These are phyloP conservation scores for Thelephora ganbajun DNA, from an alignment of 768 basidiomycete genomes.

Conservation along the genomic window DNA sequence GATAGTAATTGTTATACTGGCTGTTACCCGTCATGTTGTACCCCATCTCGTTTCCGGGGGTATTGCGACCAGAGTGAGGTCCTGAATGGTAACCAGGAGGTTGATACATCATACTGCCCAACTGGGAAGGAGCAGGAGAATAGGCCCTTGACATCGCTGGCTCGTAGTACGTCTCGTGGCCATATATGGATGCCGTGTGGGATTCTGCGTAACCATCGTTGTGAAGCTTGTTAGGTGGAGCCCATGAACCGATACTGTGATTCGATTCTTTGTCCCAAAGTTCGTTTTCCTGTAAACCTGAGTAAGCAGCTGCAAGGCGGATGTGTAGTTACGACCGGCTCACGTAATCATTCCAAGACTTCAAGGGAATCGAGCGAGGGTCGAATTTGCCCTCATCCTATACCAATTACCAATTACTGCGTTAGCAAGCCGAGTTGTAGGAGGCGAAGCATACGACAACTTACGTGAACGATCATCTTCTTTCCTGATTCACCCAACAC, in stretches of 20 bases:
- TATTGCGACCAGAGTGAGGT: constrained; percentile 57
- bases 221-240: constrained; percentile 57
- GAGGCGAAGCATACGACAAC: constrained; percentile 15
- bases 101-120: constrained; percentile 26
- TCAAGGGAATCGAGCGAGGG: constrained; percentile 82
- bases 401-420: constrained; percentile 1
- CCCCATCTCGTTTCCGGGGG: constrained; percentile 24
- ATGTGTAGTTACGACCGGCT: constrained; percentile 14
- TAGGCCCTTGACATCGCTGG: constrained; percentile 38
- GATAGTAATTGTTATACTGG: constrained; percentile 36
- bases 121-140: constrained; percentile 67
- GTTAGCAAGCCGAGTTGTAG: constrained; percentile 4
- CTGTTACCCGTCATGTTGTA: not conserved
- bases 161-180: constrained; percentile 80
- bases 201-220: constrained; percentile 71
- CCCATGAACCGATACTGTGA: constrained; percentile 90
- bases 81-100: constrained; percentile 38
- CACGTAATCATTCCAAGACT: constrained; percentile 95
- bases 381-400: constrained; percentile 98
- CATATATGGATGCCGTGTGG: constrained; percentile 68
- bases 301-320: constrained; percentile 1
- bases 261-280: constrained; percentile 97
- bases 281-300: constrained; percentile 61
- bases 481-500: constrained; percentile 92
- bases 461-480: constrained; percentile 87